Conservation (phyloP, 2,329 filamentous ascomycete species). For the Monosporascus ibericus region DNA sequence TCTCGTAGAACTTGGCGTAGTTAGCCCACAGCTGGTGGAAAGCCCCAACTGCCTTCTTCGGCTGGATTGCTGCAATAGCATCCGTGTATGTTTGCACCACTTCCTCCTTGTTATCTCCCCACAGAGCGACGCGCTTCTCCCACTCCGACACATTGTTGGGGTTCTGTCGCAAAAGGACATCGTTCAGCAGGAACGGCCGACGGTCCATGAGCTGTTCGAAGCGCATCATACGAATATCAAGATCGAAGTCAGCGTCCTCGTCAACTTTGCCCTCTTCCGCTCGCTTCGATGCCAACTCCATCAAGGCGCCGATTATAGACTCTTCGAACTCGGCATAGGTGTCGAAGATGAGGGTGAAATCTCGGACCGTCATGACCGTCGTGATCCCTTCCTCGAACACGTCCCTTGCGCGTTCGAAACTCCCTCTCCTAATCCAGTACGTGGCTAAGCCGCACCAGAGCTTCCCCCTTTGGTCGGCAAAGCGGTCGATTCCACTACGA, state of each 20-base stretch:
- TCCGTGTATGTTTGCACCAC: conserved; percentile 92
- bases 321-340: conserved; percentile 97
- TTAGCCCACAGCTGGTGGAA: conserved; percentile 95
- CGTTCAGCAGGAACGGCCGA: conserved; percentile 90
- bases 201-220: conserved; percentile 98
- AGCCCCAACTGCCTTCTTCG: conserved; percentile 87
- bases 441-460: conserved; percentile 92
- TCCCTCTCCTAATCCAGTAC: conserved; percentile 91
- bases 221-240: conserved; percentile 95
- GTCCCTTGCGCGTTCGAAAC: conserved; percentile 88
- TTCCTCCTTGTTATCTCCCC: conserved; percentile 88
- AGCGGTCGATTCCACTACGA: conserved; percentile 81
- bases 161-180: conserved; percentile 90
- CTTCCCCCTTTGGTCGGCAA: conserved; percentile 89
- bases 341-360: conserved; percentile 95
- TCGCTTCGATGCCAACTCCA: conserved; percentile 77
- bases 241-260: conserved; percentile 82
- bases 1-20: conserved; percentile 96
- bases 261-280: conserved; percentile 74
- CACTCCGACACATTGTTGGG: conserved; percentile 94
- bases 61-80: conserved; percentile 86
- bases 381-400: conserved; percentile 94
- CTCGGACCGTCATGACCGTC: conserved; percentile 96
- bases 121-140: conserved; percentile 93
- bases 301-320: conserved; percentile 82